phyloP scores from a whole-genome alignment of 2,329 filamentous ascomycete species.

The Rhinocladiella similis region DNA sequence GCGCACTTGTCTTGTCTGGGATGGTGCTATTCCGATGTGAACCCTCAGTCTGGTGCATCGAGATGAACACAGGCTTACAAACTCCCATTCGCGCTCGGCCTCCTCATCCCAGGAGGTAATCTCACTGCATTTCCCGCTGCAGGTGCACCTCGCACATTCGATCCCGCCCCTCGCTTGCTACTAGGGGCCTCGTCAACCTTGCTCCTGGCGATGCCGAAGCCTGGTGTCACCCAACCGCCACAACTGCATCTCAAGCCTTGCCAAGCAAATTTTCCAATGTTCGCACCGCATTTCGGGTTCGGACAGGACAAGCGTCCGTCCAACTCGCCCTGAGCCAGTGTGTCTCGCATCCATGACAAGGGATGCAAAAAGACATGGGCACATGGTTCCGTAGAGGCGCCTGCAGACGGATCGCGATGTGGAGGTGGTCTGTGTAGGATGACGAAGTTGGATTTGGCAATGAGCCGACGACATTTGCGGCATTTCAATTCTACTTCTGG shows the following conservation, averaged over 20 bases:
- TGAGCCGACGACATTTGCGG: constrained; percentile 78
- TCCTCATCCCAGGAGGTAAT: constrained; percentile 28
- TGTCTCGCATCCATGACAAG: constrained; percentile 88
- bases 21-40: too few species aligned
- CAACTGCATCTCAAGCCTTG: constrained; percentile 93
- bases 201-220: constrained; percentile 80
- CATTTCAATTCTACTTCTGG: constrained; percentile 68
- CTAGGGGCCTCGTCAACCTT: constrained; percentile 69
- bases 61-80: constrained; percentile 5
- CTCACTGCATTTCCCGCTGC: constrained; percentile 13
- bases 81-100: constrained; percentile 16
- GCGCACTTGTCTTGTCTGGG: too few species aligned
- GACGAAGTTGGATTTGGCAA: constrained; percentile 69
- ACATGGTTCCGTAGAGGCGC: constrained; percentile 48
- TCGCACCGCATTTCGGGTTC: constrained; percentile 71
- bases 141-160: neutral
- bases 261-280: constrained; percentile 93
- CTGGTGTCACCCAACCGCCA: constrained; percentile 84
- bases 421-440: constrained; percentile 28
- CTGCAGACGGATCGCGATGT: constrained; percentile 17
- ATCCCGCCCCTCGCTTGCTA: neutral
- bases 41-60: neutral
- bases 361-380: constrained; percentile 90
- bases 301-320: constrained; percentile 86
- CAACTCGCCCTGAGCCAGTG: constrained; percentile 71